These are phyloP conservation scores for Fraxinus baroniana DNA, from an alignment of 305 asterid species.

Conservation along the genomic window DNA sequence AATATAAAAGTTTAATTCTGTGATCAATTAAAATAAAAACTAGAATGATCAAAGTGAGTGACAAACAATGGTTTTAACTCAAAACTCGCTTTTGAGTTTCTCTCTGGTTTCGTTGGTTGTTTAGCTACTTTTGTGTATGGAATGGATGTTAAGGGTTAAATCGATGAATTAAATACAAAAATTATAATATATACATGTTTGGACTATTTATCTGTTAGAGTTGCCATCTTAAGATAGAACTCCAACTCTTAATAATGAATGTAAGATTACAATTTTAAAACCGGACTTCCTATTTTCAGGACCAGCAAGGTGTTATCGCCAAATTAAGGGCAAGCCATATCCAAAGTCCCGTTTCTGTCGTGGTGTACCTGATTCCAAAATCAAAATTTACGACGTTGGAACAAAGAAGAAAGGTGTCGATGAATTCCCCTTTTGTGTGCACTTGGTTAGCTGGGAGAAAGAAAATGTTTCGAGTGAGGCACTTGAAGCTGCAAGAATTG, in stretches of 20 bases:
- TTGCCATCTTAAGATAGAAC: no score
- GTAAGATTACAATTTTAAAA: not conserved
- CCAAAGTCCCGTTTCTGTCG: conserved; percentile 45
- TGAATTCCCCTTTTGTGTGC: conserved; percentile 43
- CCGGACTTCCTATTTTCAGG: not conserved
- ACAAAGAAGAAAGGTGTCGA: conserved; percentile 45
- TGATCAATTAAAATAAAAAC: not conserved
- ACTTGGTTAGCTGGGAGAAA: conserved; percentile 44
- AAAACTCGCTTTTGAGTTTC: not conserved
- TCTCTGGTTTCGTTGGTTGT: not conserved
- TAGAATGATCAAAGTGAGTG: not conserved
- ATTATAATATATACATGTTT: no score
- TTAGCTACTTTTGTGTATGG: no score
- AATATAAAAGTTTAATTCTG: not conserved
- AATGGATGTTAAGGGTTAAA: no score
- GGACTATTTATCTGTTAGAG: no score
- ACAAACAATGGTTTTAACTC: not conserved
- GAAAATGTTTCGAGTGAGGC: conserved; percentile 52
- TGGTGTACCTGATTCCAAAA: conserved; percentile 42
- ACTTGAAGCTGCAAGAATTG: conserved; percentile 46
- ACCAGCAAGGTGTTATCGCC: conserved; percentile 45
- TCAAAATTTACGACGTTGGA: conserved; percentile 40
- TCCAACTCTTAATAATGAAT: not conserved
- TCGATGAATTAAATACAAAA: not conserved
- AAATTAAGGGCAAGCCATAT: conserved; percentile 43